Evolutionary conservation across 2,329 filamentous ascomycete species (phyloP), one percentile per base, ranked within the genome.

Genomic region (Nothomitra cinnamomea): DNA sequence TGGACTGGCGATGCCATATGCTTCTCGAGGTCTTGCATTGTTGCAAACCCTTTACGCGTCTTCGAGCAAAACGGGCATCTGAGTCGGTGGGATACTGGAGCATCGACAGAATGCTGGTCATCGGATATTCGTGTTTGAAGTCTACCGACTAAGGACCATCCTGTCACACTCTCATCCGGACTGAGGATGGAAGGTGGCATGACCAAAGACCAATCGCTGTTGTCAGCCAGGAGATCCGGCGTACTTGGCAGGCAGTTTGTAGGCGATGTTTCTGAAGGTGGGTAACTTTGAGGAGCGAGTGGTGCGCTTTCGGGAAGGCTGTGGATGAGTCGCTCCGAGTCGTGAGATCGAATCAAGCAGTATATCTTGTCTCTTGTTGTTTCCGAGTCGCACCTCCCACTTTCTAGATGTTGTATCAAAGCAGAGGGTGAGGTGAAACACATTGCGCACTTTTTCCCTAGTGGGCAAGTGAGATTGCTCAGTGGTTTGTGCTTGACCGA

Each of bases 1-100:
- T 54, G 53, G 41, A 41, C 53, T 52, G 53, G 53, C 43, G 48
- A 54, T n/a, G 47, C 50, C 25, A 54, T 22, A 40, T 54, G 53
- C 15, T 52, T 42, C 21, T 48, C 32, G 4, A 54, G 15, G 42
- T 38, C 53, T 42, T 54, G n/a, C 6, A 52, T 25, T 47, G 22
- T 54, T 19, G 38, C 42, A 19, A 54, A 38, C 35, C 35, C 35
- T 38, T 38, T 32, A 40, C 55, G 55, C 13, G 51, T 43, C 17
- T n/a, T 13, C 35, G 51, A n/a, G 53, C 48, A 24, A 58, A 41
- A 1, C 57, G 35, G 35, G 35, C 35, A 38, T 38, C 35, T 38
- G 35, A 38, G 35, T 38, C 35, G 35, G 35, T 38, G 35, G 15
- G 35, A 15, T 38, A 38, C 15, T 38, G 35, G 35, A 38, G 35